phyloP scores from a whole-genome alignment of 2,329 filamentous ascomycete species.

The Ophiostoma quercus region DNA sequence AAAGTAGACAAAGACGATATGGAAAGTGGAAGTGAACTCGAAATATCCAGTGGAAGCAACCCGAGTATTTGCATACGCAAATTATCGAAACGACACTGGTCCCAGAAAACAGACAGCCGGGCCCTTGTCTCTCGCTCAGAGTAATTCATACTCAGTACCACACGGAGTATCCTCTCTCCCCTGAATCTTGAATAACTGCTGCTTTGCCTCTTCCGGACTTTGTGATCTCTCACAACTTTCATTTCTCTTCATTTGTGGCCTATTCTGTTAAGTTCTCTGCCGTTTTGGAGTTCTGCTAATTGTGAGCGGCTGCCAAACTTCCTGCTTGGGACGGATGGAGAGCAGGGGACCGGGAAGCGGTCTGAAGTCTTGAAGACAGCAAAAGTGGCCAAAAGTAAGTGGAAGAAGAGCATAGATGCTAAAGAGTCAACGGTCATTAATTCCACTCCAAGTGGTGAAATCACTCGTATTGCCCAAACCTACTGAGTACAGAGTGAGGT shows the following conservation, averaged over 20 bases:
- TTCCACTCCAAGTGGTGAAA: not conserved
- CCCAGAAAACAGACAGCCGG: conserved; percentile 18
- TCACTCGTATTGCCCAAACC: not conserved
- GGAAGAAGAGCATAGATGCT: not conserved
- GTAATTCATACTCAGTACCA: not conserved
- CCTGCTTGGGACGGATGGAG: not conserved
- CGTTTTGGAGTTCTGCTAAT: not conserved
- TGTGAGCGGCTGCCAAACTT: not conserved
- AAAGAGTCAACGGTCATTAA: not conserved
- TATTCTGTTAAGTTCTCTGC: not conserved
- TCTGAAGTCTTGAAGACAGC: not conserved
- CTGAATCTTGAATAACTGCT: not conserved
- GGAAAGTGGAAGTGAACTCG: too few relatives aligned
- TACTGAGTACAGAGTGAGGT: not conserved
- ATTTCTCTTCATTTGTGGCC: not conserved
- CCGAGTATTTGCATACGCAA: not conserved
- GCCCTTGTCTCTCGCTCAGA: not conserved
- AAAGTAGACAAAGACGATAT: not conserved
- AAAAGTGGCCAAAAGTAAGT: not conserved
- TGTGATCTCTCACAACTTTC: not conserved
- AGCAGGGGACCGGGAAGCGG: too few relatives aligned
- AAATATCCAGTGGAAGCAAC: too few relatives aligned
- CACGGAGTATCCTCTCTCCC: not conserved
- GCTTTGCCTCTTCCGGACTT: conserved; percentile 7
- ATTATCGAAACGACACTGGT: conserved; percentile 1